Conservation (phyloP, 352 stramenopile species). For the Phytophthora palmivora region DNA sequence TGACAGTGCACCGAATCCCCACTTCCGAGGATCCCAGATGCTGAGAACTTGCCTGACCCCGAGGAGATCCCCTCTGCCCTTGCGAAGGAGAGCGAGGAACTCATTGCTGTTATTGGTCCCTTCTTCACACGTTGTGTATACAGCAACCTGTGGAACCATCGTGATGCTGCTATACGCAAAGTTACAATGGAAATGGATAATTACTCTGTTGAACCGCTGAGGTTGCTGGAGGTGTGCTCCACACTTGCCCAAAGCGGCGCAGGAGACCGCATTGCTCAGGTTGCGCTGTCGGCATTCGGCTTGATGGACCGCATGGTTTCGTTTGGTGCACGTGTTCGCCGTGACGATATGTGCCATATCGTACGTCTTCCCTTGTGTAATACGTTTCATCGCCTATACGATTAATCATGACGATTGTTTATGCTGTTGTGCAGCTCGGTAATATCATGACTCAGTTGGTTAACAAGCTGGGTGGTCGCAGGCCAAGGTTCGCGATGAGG, state of each 20-base stretch:
- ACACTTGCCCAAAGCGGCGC: slow-evolving; percentile 77
- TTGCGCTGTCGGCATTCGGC: slow-evolving; percentile 75
- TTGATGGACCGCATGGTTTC: slow-evolving; percentile 68
- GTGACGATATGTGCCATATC: slow-evolving; percentile 73
- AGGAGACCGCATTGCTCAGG: slow-evolving; percentile 77
- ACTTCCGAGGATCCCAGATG: slow-evolving; percentile 78
- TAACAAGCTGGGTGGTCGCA: slow-evolving; percentile 78
- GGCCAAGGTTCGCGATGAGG: slow-evolving; percentile 78
- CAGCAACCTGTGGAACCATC: slow-evolving; percentile 89
- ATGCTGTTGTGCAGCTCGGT: slow-evolving; percentile 48
- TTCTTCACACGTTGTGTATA: slow-evolving; percentile 88
- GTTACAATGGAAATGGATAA: slow-evolving; percentile 77
- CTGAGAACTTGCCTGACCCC: slow-evolving; percentile 72
- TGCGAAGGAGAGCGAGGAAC: slow-evolving; percentile 78
- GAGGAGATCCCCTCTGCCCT: slow-evolving; percentile 73
- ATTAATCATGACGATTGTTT: slow-evolving; percentile 2
- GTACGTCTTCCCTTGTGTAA: slow-evolving; percentile 41
- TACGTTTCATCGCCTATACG: background rate
- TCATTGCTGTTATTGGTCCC: slow-evolving; percentile 75
- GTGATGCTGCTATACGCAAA: slow-evolving; percentile 85
- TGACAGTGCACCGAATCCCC: slow-evolving; percentile 39
- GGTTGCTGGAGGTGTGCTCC: slow-evolving; percentile 66
- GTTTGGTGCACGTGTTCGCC: slow-evolving; percentile 52
- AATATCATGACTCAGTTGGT: slow-evolving; percentile 84
- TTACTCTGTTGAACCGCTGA: slow-evolving; percentile 55